phyloP scores from a whole-genome alignment of 805 yeast genomes.

The Candida fluviatilis region DNA sequence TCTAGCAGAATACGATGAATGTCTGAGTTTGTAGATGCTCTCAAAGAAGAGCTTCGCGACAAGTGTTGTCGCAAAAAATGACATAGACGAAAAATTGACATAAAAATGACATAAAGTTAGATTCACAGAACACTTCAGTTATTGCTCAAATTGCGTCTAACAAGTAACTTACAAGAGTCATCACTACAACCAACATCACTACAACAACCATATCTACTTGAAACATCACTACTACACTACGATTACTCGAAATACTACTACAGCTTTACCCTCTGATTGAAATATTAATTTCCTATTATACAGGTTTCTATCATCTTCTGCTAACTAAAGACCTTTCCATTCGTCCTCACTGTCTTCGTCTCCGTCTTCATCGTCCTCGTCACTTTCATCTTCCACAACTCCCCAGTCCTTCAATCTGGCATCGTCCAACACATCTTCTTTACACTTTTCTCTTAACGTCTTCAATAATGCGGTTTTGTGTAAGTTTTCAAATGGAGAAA shows the following conservation, averaged over 20 bases:
- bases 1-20: too few relatives aligned
- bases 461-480: constrained; percentile 49
- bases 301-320: too few relatives aligned
- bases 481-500: constrained; percentile 59
- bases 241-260: too few relatives aligned
- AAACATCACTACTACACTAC: too few relatives aligned
- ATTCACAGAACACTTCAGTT: too few relatives aligned
- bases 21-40: neutral
- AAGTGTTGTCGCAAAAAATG: neutral
- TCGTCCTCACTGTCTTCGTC: constrained; percentile 15
- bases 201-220: too few relatives aligned
- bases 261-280: too few relatives aligned
- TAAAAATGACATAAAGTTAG: too few relatives aligned
- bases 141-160: too few relatives aligned
- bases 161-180: too few relatives aligned
- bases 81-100: too few relatives aligned
- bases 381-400: constrained; percentile 26
- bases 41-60: neutral
- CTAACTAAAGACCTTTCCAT: constrained; percentile 15
- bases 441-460: constrained; percentile 60
- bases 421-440: constrained; percentile 65
- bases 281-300: neutral
- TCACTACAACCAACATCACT: too few relatives aligned
- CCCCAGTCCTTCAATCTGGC: constrained; percentile 65
- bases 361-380: constrained; percentile 16